These are phyloP conservation scores for Phytophthora podocarpi DNA, from an alignment of 352 stramenopile species.

Conservation along the genomic window DNA sequence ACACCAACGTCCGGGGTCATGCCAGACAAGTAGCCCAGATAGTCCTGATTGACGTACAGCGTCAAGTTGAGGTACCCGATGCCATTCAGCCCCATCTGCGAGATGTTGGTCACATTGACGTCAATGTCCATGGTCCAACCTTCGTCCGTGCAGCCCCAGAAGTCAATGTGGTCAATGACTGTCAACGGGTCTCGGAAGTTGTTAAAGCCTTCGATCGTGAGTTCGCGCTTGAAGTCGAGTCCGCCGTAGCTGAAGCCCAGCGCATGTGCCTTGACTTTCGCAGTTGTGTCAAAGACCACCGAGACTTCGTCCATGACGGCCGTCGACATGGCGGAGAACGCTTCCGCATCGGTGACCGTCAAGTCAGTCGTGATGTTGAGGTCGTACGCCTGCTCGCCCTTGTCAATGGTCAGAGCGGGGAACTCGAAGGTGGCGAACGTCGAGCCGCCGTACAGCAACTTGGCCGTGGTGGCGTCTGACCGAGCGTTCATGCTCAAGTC, in stretches of 20 bases:
- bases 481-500: constrained; percentile 43
- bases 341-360: constrained; percentile 43
- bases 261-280: constrained; percentile 49
- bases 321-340: constrained; percentile 52
- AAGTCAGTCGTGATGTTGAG: constrained; percentile 40
- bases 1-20: constrained; percentile 42
- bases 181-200: constrained; percentile 59
- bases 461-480: constrained; percentile 51
- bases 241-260: constrained; percentile 60
- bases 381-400: constrained; percentile 41
- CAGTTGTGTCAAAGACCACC: constrained; percentile 48
- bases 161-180: constrained; percentile 61
- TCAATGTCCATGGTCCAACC: constrained; percentile 59
- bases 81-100: constrained; percentile 56
- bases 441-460: constrained; percentile 47
- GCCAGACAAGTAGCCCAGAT: constrained; percentile 61
- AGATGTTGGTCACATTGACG: constrained; percentile 59
- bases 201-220: constrained; percentile 55
- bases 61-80: constrained; percentile 73
- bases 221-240: constrained; percentile 58
- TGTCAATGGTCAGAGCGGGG: constrained; percentile 51
- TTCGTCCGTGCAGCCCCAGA: constrained; percentile 42
- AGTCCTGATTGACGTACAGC: constrained; percentile 62
- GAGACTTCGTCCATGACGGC: constrained; percentile 45
- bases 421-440: constrained; percentile 56